Base-by-base conservation (phyloP, 1,284 basidiomycete genomes). In the Omphalotus olearius region DNA sequence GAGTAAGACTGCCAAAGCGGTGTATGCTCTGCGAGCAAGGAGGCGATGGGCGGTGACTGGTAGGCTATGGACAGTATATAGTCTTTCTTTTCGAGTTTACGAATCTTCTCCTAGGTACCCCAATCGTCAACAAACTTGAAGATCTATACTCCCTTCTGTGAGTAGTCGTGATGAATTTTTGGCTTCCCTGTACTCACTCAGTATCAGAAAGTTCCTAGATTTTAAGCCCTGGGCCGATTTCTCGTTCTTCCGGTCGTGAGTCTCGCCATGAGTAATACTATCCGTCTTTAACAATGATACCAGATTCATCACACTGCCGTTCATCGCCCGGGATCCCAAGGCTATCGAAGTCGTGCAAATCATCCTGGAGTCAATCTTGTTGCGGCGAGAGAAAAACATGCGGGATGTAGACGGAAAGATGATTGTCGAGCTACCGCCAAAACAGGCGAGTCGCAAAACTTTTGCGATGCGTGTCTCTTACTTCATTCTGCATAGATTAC, bases 331-430 rank as follows among this genome's bases (percentile, higher is more conserved):
- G 36, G 93, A 97, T 64, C 84, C 89, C 0, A 93, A 93, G 65
- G 93, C 92, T 0, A 88, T 97, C 50, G 91, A 94, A 61, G 85
- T 96, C 35, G 92, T 97, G 0, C 93, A 96, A 68, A 88, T 93
- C 51, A 93, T 98, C 52, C 76, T 98, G 28, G 92, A 96, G 65
- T 91, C 83, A 37, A 81, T 93, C 39, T 73, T 99, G 3, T 74
- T 99, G 2, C 81, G 96, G n/a, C 80, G 96, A 56, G 95, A 98
- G 68, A 99, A 99, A 73, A 88, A 80, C 54, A 97, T 94, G 91
- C 83, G 82, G 42, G 96, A 97, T 69, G 78, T 74, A 41, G 83
- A 95, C 60, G 96, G 96, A 2, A 87, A 90, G 46, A 81, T 79
- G 39, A 98, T 99, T 41, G 93, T 98, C 1, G 83, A 93, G 52